Evolutionary conservation across 139 green algal genomes (phyloP).

Genomic region (Bryopsis sp.): DNA sequence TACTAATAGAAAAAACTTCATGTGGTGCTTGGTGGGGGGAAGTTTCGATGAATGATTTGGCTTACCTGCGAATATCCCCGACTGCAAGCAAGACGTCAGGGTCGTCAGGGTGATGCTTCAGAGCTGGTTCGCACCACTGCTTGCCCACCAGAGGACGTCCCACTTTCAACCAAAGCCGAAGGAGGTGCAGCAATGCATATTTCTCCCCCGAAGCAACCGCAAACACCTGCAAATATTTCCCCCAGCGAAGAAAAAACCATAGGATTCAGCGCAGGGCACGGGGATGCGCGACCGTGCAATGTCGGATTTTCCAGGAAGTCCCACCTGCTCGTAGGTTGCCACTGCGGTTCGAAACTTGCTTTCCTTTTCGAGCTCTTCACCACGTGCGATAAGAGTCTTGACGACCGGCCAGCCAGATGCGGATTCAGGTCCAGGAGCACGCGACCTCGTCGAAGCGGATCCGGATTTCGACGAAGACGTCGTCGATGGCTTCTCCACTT

Average conservation of each 20-base stretch:
- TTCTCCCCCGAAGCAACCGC: background rate
- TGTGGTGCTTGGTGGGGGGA: background rate
- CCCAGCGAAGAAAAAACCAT: background rate
- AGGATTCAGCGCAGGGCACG: background rate
- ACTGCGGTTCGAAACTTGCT: background rate
- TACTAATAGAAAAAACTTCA: background rate
- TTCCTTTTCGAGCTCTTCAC: background rate
- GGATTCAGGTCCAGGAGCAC: background rate
- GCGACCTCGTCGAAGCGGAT: background rate
- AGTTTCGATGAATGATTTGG: background rate
- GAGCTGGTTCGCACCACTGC: slow-evolving; percentile 8
- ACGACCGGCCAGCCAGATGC: background rate
- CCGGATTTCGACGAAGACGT: background rate
- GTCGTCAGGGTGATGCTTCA: slow-evolving; percentile 10
- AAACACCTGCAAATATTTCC: background rate
- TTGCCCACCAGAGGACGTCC: slow-evolving; percentile 1
- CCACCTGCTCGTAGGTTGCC: background rate
- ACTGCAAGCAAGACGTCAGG: background rate
- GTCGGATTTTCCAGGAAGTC: background rate
- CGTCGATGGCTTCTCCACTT: background rate
- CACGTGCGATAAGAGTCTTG: background rate
- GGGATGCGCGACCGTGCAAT: background rate
- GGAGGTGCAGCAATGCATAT: slow-evolving; percentile 2
- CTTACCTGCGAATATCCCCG: slow-evolving; percentile 4
- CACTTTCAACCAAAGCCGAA: slow-evolving; percentile 6